phyloP scores from a whole-genome alignment of 139 green algal genomes.

The Chlamydomonas schloesseri region DNA sequence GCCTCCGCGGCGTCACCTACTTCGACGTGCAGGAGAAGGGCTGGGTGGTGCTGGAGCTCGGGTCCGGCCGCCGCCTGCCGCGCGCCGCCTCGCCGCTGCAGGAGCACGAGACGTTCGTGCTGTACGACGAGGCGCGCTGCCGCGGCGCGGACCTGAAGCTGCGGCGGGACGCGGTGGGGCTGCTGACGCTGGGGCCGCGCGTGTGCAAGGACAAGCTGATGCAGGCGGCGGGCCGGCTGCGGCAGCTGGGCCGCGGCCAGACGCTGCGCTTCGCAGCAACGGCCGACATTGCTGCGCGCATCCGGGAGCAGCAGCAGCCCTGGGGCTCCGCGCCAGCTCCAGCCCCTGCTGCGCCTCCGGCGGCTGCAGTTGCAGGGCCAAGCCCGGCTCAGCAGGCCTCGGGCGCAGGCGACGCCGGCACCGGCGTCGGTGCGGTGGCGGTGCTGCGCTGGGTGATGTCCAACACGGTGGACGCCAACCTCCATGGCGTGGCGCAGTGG shows the following conservation, averaged over 20 bases:
- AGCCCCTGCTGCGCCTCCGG: too few relatives aligned
- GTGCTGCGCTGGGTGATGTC: conserved; percentile 55
- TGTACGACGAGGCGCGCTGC: conserved; percentile 75
- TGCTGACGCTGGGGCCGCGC: conserved; percentile 64
- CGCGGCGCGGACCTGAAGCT: conserved; percentile 50
- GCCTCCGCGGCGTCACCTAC: conserved; percentile 60
- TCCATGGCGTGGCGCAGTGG: conserved; percentile 39
- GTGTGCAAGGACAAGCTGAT: conserved; percentile 66
- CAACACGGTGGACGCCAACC: conserved; percentile 59
- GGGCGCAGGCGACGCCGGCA: neutral
- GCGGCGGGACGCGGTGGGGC: conserved; percentile 47
- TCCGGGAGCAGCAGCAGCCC: neutral
- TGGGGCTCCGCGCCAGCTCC: too few relatives aligned
- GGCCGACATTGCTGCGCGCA: conserved; percentile 4
- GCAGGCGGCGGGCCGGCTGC: conserved; percentile 54
- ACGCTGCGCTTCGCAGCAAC: conserved; percentile 39
- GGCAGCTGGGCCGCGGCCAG: conserved; percentile 57
- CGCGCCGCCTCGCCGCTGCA: conserved; percentile 48
- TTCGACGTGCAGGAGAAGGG: conserved; percentile 12
- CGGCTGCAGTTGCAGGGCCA: neutral
- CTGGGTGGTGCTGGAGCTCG: conserved; percentile 57
- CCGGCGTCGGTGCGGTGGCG: neutral
- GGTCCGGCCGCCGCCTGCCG: conserved; percentile 39
- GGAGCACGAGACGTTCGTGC: conserved; percentile 57
- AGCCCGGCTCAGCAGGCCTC: neutral